Percentiles rank a stretch among this genome's conserved stretches.
Evolutionary conservation across 2,329 filamentous ascomycete species (phyloP).

Genomic region (Botryotinia calthae): DNA sequence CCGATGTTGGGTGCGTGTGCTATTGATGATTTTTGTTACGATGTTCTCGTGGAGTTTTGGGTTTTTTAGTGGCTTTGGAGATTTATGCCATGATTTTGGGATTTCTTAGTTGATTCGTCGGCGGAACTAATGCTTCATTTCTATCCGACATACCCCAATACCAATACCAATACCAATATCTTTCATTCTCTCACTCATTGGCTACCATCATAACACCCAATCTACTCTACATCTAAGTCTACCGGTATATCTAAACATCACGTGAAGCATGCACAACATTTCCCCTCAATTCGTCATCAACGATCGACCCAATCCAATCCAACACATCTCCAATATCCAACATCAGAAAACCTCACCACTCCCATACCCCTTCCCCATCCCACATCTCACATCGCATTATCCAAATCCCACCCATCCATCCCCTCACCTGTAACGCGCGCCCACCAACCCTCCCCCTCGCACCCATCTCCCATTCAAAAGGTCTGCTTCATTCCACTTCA

Average conservation of each 20-base stretch:
- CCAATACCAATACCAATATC: too few relatives aligned
- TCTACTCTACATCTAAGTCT: too few relatives aligned
- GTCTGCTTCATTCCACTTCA: neutral
- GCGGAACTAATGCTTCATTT: too few relatives aligned
- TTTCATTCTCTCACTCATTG: too few relatives aligned
- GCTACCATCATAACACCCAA: too few relatives aligned
- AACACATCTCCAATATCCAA: neutral
- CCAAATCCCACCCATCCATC: neutral
- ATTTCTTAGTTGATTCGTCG: neutral
- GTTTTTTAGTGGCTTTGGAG: neutral
- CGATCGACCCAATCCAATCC: neutral
- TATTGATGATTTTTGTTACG: neutral
- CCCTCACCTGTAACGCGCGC: neutral
- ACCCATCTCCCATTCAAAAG: neutral
- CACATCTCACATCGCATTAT: neutral
- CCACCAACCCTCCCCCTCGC: neutral
- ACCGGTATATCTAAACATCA: neutral
- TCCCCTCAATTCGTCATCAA: neutral
- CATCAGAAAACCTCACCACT: neutral
- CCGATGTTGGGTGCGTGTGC: neutral
- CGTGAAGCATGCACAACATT: neutral
- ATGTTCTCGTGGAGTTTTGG: neutral
- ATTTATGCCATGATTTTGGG: neutral
- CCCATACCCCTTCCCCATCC: too few relatives aligned
- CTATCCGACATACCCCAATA: too few relatives aligned